Evolutionary conservation across 2,329 filamentous ascomycete species (phyloP).

Genomic region (Apiospora pterosperma): DNA sequence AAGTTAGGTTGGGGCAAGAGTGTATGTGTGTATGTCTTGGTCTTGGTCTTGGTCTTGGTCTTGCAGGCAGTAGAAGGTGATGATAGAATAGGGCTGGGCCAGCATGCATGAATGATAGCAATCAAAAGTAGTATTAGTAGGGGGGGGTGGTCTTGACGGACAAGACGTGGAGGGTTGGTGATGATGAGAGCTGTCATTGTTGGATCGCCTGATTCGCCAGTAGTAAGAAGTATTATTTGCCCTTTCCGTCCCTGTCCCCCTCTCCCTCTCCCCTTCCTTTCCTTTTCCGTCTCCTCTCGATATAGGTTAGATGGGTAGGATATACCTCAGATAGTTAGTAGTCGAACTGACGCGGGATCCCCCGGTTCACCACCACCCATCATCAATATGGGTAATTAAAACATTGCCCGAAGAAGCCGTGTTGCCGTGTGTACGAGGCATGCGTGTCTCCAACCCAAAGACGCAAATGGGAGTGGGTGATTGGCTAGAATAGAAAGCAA

Average conservation of each 20-base stretch:
- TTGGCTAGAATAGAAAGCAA: too few species aligned
- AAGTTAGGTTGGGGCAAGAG: background rate
- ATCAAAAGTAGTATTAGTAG: background rate
- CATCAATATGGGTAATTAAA: background rate
- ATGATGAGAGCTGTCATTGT: background rate
- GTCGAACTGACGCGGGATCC: background rate
- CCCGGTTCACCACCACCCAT: background rate
- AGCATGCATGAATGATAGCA: background rate
- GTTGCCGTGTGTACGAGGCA: too few species aligned
- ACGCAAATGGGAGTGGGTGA: background rate
- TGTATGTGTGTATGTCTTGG: background rate
- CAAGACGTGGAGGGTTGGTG: background rate
- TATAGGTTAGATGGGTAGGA: too few species aligned
- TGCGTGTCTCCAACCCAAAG: too few species aligned
- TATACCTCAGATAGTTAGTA: too few species aligned
- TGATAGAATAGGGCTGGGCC: slow-evolving; percentile 3
- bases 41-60: background rate
- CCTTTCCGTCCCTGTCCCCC: too few species aligned
- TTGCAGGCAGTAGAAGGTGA: background rate
- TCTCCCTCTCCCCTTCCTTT: background rate
- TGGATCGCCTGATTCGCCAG: background rate
- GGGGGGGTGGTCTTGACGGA: background rate
- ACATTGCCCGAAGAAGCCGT: background rate
- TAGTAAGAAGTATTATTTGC: too few species aligned
- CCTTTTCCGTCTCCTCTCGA: background rate